Conservation (phyloP, 2,329 filamentous ascomycete species). For the Fusarium floridanum region DNA sequence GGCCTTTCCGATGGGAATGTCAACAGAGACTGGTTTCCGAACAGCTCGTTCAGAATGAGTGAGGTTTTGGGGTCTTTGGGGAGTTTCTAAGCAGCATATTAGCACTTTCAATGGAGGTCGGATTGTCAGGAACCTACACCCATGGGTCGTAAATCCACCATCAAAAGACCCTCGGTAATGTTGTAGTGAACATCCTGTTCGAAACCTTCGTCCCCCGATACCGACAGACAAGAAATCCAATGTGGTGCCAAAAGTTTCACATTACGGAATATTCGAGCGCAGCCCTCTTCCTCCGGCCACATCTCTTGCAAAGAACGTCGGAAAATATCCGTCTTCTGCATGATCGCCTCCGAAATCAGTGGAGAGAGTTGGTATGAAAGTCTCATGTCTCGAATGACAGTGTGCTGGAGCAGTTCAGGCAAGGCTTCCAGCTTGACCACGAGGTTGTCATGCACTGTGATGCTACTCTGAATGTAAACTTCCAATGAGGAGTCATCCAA, state of each 20-base stretch:
- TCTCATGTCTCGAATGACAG: conserved; percentile 40
- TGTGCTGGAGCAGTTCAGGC: conserved; percentile 28
- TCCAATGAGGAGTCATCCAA: conserved; percentile 30
- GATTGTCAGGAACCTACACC: conserved; percentile 31
- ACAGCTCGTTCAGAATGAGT: conserved; percentile 60
- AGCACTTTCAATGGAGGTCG: neutral
- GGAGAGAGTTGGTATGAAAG: conserved; percentile 33
- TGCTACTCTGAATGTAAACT: conserved; percentile 40
- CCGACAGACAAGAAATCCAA: conserved; percentile 38
- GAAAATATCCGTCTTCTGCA: conserved; percentile 25
- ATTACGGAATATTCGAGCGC: conserved; percentile 20
- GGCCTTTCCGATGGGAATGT: conserved; percentile 63
- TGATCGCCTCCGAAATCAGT: conserved; percentile 22
- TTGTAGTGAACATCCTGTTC: conserved; percentile 51
- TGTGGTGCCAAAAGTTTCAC: neutral
- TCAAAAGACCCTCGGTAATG: conserved; percentile 41
- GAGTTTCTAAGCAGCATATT: conserved; percentile 55
- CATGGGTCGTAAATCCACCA: conserved; percentile 52
- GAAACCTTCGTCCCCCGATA: conserved; percentile 4
- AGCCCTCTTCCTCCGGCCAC: conserved; percentile 38
- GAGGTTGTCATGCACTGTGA: conserved; percentile 43
- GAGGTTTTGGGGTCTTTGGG: conserved; percentile 61
- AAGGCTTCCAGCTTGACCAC: conserved; percentile 40
- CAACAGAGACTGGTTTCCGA: conserved; percentile 65
- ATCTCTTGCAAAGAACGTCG: conserved; percentile 34